A percentile compares a stretch with the other conserved stretches of the same genome.
These are phyloP conservation scores for Ogataea thermomethanolica DNA, from an alignment of 805 yeast species.

Conservation along the genomic window DNA sequence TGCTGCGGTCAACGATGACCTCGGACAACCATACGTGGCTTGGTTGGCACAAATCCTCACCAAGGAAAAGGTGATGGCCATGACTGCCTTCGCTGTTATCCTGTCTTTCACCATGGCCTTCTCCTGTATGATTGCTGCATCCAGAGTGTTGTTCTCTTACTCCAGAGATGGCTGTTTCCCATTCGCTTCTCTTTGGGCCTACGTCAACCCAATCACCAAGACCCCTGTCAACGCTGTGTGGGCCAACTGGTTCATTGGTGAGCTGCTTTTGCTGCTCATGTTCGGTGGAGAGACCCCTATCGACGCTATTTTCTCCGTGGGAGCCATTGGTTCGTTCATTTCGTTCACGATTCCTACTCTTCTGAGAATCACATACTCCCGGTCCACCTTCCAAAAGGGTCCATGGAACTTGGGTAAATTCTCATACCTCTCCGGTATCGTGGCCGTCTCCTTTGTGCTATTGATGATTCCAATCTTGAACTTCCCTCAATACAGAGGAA, in stretches of 20 bases:
- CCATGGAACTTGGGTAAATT: constrained; percentile 60
- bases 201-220: constrained; percentile 46
- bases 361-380: constrained; percentile 51
- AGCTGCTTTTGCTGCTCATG: constrained; percentile 51
- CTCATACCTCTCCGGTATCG: constrained; percentile 43
- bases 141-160: constrained; percentile 62
- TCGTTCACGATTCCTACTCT: constrained; percentile 61
- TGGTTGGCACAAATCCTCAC: constrained; percentile 48
- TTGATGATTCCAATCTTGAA: constrained; percentile 58
- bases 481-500: constrained; percentile 47
- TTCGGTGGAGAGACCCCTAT: constrained; percentile 64
- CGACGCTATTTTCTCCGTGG: constrained; percentile 68
- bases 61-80: constrained; percentile 38
- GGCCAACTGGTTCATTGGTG: constrained; percentile 52
- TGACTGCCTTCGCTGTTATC: constrained; percentile 41
- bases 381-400: constrained; percentile 52
- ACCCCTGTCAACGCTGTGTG: constrained; percentile 66
- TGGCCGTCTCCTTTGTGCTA: constrained; percentile 46
- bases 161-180: constrained; percentile 68
- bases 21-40: constrained; percentile 59
- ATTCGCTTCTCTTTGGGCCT: constrained; percentile 46
- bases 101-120: constrained; percentile 47
- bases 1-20: constrained; percentile 43
- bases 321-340: constrained; percentile 64
- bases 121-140: constrained; percentile 58